Evolutionary conservation across 2,329 filamentous ascomycete species (phyloP), one percentile per base, ranked within the genome.

Genomic region (Trichoderma koningii): DNA sequence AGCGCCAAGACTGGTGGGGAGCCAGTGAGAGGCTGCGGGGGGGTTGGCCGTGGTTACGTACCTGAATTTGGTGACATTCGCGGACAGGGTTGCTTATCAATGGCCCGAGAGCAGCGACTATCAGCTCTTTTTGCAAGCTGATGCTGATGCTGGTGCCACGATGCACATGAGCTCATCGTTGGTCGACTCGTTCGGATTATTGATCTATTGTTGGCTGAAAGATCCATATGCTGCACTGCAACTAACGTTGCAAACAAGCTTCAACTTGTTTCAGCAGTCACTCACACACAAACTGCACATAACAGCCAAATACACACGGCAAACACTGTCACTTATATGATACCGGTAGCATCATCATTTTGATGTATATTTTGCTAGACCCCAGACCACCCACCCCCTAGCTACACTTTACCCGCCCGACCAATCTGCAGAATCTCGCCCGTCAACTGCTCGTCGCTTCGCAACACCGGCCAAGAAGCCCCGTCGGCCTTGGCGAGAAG

Each of bases 361-460:
- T 34, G 5, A 42, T 53, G 19, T 51, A 28, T 45, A 44, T 44
- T 47, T 53, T 15, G 14, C 30, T 21, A 52, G 57, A 5, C 34
- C 15, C 48, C 15, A 7, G 41, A 10, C 42, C 45, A 50, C 1
- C 19, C 34, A 21, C 51, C 51, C 38, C 34, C 12, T 28, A 41
- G n/a, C 53, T 63, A 66, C 30, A 56, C 64, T n/a, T 66, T 63
- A 15, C 64, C 92, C 57, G 95, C 93, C 69, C 88, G 84, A 15
- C 95, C 95, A 68, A 96, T 83, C 78, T 99, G 95, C 69, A 98
- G 87, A 71, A 97, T 96, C 79, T 96, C 90, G 6, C 85, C 85
- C 10, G 83, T 86, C 67, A 78, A 73, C 64, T 80, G 77, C 70
- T 97, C 92, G 71, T 95, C 91, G 66, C 87, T 90, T 67, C 92